phyloP scores from a whole-genome alignment of 805 yeast species.

The Ogataea saltuana region DNA sequence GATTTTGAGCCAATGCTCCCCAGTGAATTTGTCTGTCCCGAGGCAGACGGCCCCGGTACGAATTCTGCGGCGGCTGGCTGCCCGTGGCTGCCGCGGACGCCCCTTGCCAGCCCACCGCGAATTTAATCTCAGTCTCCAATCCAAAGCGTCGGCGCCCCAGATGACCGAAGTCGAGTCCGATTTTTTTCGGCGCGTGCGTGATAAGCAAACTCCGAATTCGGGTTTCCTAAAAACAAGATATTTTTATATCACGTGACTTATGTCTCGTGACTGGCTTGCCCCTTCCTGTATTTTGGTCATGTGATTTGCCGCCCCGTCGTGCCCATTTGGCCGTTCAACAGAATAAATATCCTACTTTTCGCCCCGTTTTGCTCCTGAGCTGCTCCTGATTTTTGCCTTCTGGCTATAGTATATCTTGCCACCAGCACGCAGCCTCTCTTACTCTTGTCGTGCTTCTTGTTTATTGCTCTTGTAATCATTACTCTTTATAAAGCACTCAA shows the following conservation, averaged over 20 bases:
- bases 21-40: too few species aligned
- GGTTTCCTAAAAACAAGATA: conserved; percentile 8
- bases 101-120: neutral
- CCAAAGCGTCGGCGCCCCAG: conserved; percentile 3
- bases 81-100: conserved; percentile 2
- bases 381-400: too few species aligned
- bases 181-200: conserved; percentile 5
- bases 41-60: too few species aligned
- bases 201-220: conserved; percentile 20
- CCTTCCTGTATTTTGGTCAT: too few species aligned
- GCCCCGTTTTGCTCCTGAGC: too few species aligned
- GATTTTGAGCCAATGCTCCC: too few species aligned
- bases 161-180: conserved; percentile 25
- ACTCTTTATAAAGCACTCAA: neutral
- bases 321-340: too few species aligned
- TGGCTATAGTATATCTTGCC: too few species aligned
- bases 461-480: neutral
- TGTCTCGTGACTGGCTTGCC: conserved; percentile 8
- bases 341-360: too few species aligned
- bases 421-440: too few species aligned
- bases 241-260: neutral
- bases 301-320: too few species aligned
- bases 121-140: conserved; percentile 6
- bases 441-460: too few species aligned
- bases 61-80: neutral